Base-by-base conservation (phyloP, 176 grass and related monocot genomes). In the Poa pratensis region DNA sequence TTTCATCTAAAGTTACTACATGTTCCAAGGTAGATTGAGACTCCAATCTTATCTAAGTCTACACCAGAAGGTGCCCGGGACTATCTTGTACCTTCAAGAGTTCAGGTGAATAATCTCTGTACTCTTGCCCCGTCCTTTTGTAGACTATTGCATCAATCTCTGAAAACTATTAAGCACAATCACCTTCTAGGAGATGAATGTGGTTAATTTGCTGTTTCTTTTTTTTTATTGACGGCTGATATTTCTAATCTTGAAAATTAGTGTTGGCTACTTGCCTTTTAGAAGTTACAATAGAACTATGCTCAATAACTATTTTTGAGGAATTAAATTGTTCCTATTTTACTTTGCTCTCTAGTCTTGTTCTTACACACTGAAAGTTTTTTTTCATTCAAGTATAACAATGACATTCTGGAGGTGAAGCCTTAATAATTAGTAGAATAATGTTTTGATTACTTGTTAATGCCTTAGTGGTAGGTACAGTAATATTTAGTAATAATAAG, bases 1-100 rank as follows among this genome's bases (percentile, higher is more conserved):
- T 73, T 73, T 92, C 77, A 85, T 82, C 78, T 67, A 69, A 90
- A 68, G 73, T 92, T 88, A 23, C 82, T 85, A 79, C 80, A 88
- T 89, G 35, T 83, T 88, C 87, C 84, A 98, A 98, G 93, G 93
- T 96, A 99, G 96, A 96, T 99, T 94, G 96, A 99, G 96, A 99
- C 96, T 94, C 96, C 96, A 91, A 93, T 96, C 89, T 89, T 99
- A 82, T 99, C 96, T 77, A 93, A 89, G 73, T 99, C 96, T 43
- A 99, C 96, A 80, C 96, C 96, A 69, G 96, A 96, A 92, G 96
- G 96, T 78, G 93, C 96, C 48, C 88, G 96, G 4, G 93, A 99
- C 55, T 99, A 99, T 96, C 96, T 99, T 82, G 96, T 96, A 78
- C 96, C 96, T 82, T 96, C 96, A n/a, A 86, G 93, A 92, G 94